A percentile compares a stretch with the other conserved stretches of the same genome.
Conservation (phyloP, 805 yeast genomes). For the Ogataea populi-albae region DNA sequence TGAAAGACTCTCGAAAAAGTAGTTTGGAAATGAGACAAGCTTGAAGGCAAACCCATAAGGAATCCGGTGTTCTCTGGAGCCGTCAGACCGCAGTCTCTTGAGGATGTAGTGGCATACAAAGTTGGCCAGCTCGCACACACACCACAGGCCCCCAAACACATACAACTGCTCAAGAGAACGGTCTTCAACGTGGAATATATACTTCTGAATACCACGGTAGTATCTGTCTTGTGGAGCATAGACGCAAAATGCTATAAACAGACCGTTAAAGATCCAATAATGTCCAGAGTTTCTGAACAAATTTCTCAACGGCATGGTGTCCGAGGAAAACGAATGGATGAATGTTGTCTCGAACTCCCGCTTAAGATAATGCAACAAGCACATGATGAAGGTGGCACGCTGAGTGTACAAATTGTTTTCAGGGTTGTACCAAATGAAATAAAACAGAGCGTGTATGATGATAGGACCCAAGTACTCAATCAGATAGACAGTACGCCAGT, state of each 20-base stretch:
- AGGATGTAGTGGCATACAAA: constrained; percentile 68
- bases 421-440: constrained; percentile 40
- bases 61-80: constrained; percentile 58
- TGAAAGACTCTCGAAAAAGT: constrained; percentile 76
- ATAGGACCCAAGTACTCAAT: constrained; percentile 91
- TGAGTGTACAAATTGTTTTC: constrained; percentile 50
- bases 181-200: constrained; percentile 45
- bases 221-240: constrained; percentile 30
- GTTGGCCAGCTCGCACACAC: constrained; percentile 68
- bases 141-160: constrained; percentile 44
- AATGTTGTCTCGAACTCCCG: constrained; percentile 85
- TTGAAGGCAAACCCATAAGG: constrained; percentile 86
- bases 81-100: constrained; percentile 52
- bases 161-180: constrained; percentile 32
- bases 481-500: constrained; percentile 87
- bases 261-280: constrained; percentile 90
- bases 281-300: constrained; percentile 86
- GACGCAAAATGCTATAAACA: constrained; percentile 34
- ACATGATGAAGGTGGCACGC: constrained; percentile 49
- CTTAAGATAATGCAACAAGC: constrained; percentile 75
- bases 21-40: constrained; percentile 87
- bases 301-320: constrained; percentile 90
- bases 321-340: constrained; percentile 80
- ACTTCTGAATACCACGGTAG: constrained; percentile 24
- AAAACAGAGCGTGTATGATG: constrained; percentile 70